Percentiles rank a stretch among this genome's conserved stretches.
Conservation (phyloP, 352 stramenopile genomes). For the Globisporangium megalacanthum region DNA sequence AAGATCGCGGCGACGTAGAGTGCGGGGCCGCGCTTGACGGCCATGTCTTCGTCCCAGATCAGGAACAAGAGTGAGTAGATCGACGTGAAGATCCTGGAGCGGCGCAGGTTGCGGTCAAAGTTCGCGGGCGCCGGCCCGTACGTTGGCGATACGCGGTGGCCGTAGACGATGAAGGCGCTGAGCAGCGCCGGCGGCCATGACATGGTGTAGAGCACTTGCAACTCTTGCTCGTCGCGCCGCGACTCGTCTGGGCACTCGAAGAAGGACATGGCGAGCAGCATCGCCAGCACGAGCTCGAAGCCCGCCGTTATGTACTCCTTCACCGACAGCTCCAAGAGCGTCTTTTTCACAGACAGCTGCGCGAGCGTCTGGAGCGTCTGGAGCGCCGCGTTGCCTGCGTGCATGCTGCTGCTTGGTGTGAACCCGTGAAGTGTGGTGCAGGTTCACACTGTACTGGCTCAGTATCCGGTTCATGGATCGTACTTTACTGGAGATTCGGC, state of each 20-base stretch:
- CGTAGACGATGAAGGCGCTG: slow-evolving; percentile 46
- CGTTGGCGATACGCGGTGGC: slow-evolving; percentile 28
- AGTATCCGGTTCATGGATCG: too few species aligned
- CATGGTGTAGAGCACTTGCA: slow-evolving; percentile 63
- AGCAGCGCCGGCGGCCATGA: slow-evolving; percentile 49
- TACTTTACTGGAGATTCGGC: too few species aligned
- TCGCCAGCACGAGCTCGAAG: slow-evolving; percentile 69
- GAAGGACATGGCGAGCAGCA: slow-evolving; percentile 62
- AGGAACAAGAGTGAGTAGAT: slow-evolving; percentile 53
- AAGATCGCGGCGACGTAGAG: slow-evolving; percentile 71
- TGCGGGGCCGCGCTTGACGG: slow-evolving; percentile 57
- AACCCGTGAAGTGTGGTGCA: too few species aligned
- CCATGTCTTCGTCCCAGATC: slow-evolving; percentile 69
- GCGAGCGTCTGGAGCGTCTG: slow-evolving; percentile 1
- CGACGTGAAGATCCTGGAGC: slow-evolving; percentile 67
- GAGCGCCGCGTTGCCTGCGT: too few species aligned
- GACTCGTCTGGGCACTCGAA: slow-evolving; percentile 53
- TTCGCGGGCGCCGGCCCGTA: slow-evolving; percentile 50
- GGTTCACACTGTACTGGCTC: too few species aligned
- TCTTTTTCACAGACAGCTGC: slow-evolving; percentile 28
- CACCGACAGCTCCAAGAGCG: slow-evolving; percentile 38
- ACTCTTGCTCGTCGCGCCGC: slow-evolving; percentile 56
- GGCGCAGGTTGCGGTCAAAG: slow-evolving; percentile 60
- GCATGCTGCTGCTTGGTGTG: too few species aligned
- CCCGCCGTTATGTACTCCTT: slow-evolving; percentile 54